These are phyloP conservation scores for Rhodotorula diobovata DNA, from an alignment of 768 basidiomycete genomes.

Conservation along the genomic window DNA sequence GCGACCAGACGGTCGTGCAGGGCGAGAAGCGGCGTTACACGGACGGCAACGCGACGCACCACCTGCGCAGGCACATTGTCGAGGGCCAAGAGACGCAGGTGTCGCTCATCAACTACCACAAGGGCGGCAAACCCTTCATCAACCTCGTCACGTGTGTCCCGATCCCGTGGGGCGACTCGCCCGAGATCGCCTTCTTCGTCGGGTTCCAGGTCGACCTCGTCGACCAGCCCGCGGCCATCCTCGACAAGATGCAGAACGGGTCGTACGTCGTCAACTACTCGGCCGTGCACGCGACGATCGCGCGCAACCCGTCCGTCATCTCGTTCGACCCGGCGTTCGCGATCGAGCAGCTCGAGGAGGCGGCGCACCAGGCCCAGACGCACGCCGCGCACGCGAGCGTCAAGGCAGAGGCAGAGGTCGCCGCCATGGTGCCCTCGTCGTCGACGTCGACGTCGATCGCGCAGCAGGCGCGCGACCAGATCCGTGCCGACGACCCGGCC, in stretches of 20 bases:
- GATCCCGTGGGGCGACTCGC: slow-evolving; percentile 63
- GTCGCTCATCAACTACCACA: slow-evolving; percentile 79
- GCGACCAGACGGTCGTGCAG: slow-evolving; percentile 53
- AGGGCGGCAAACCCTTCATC: slow-evolving; percentile 76
- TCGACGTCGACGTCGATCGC: neutral
- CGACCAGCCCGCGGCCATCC: slow-evolving; percentile 75
- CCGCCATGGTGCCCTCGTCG: too few species aligned
- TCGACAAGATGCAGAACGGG: slow-evolving; percentile 65
- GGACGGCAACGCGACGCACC: slow-evolving; percentile 60
- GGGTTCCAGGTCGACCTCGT: slow-evolving; percentile 94
- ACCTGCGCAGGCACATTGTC: slow-evolving; percentile 62
- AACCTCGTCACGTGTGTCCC: slow-evolving; percentile 85
- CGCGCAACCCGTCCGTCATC: slow-evolving; percentile 8
- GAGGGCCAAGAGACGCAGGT: slow-evolving; percentile 84
- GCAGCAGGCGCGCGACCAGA: slow-evolving; percentile 13
- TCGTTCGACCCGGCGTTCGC: slow-evolving; percentile 6
- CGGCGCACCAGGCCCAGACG: slow-evolving; percentile 5
- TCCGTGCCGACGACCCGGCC: slow-evolving; percentile 7
- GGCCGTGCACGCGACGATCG: slow-evolving; percentile 24
- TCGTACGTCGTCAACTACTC: slow-evolving; percentile 66
- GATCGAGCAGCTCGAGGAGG: slow-evolving; percentile 20
- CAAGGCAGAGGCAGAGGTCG: too few species aligned
- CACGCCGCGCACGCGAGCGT: slow-evolving; percentile 33
- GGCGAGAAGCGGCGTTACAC: slow-evolving; percentile 58
- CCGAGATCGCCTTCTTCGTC: slow-evolving; percentile 76